Evolutionary conservation across 768 basidiomycete genomes (phyloP).

Genomic region (Tulasnella sp.): DNA sequence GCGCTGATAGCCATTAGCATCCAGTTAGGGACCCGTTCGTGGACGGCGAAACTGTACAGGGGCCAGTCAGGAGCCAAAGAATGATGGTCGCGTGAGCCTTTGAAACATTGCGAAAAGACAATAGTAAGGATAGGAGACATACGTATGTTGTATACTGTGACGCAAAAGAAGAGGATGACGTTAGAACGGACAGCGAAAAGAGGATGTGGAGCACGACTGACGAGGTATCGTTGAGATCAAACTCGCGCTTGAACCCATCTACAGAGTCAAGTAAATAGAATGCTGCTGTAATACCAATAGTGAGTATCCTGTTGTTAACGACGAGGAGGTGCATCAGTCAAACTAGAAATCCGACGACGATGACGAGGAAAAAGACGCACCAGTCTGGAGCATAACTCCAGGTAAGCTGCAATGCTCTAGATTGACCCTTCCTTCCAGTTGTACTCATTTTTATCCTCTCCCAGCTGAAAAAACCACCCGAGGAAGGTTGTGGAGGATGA

Average conservation of each 20-base stretch:
- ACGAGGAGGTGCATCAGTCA: no score
- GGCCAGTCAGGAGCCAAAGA: neutral
- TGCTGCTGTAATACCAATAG: constrained; percentile 5
- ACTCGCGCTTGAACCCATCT: constrained; percentile 60
- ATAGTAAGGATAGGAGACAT: constrained; percentile 20
- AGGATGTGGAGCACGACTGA: constrained; percentile 26
- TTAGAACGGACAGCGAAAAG: neutral
- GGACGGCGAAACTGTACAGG: constrained; percentile 43
- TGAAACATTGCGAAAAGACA: no score
- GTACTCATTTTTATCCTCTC: no score
- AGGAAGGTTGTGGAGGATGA: no score
- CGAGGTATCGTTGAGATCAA: constrained; percentile 71
- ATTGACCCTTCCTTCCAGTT: no score
- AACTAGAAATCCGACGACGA: no score
- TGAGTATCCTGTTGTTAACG: no score
- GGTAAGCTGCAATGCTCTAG: no score
- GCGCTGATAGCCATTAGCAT: constrained; percentile 31
- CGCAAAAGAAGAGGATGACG: no score
- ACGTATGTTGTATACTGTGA: constrained; percentile 30
- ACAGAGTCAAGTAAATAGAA: constrained; percentile 53
- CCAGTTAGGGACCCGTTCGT: constrained; percentile 59
- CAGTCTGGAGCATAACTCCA: no score
- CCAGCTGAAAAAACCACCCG: no score
- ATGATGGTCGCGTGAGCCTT: neutral
- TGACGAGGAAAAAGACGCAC: no score